These are phyloP conservation scores for Adansonia grandidieri DNA, from an alignment of 441 rosid species.

Conservation along the genomic window DNA sequence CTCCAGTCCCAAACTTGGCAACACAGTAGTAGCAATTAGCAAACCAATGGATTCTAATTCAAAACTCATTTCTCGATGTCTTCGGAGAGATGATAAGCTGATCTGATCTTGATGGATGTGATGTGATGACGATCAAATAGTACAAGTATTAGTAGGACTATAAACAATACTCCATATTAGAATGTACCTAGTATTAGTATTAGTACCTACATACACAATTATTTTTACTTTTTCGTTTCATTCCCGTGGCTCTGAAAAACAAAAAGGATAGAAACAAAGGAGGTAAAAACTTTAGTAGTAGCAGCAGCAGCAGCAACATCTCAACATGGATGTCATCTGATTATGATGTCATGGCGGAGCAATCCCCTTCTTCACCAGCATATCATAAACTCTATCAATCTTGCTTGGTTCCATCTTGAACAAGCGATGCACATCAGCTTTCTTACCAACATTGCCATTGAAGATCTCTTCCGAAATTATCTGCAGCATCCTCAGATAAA, in stretches of 20 bases:
- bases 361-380: conserved; percentile 90
- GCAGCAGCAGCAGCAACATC: not conserved
- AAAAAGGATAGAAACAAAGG: not conserved
- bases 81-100: not conserved
- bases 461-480: conserved; percentile 75
- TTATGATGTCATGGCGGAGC: conserved; percentile 39
- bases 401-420: conserved; percentile 82
- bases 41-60: not conserved
- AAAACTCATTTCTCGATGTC: conserved; percentile 6
- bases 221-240: not conserved
- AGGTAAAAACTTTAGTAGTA: not conserved
- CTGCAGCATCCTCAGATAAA: conserved; percentile 87
- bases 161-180: not conserved
- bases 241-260: not conserved
- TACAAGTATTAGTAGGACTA: not conserved
- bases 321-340: not conserved
- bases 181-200: not conserved
- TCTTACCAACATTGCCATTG: conserved; percentile 70
- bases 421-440: conserved; percentile 72
- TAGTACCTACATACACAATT: conserved; percentile 2
- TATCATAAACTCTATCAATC: conserved; percentile 86
- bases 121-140: not conserved
- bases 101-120: not conserved
- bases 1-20: no score
- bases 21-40: no score